phyloP scores from a whole-genome alignment of 306 rosid genomes.

The Elaeagnus macrophylla region DNA sequence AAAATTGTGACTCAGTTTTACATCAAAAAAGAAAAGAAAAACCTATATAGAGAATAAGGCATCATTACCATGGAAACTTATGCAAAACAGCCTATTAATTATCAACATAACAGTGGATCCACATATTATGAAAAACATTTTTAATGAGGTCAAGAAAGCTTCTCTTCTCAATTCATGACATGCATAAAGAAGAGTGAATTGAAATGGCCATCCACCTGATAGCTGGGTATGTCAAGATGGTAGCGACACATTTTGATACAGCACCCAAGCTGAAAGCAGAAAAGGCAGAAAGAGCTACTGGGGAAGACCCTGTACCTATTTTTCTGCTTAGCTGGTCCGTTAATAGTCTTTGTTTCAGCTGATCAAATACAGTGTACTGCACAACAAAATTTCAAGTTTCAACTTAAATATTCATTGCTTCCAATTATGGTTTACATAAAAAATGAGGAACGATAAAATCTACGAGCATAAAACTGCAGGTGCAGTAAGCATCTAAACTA shows the following conservation, averaged over 20 bases:
- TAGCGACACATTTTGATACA: constrained; percentile 80
- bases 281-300: constrained; percentile 74
- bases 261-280: constrained; percentile 83
- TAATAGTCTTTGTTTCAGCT: constrained; percentile 63
- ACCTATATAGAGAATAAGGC: background rate
- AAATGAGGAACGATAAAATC: constrained; percentile 8
- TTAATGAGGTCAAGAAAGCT: background rate
- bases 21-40: too few species aligned
- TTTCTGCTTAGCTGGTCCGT: constrained; percentile 36
- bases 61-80: background rate
- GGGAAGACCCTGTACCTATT: constrained; percentile 45
- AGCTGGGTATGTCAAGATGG: constrained; percentile 93
- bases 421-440: background rate
- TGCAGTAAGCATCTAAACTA: background rate
- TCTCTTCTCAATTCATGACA: background rate
- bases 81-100: too few species aligned
- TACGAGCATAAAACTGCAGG: background rate
- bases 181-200: constrained; percentile 7
- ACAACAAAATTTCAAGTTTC: constrained; percentile 14
- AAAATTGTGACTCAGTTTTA: constrained; percentile 2
- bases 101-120: too few species aligned
- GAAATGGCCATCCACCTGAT: constrained; percentile 57
- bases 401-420: constrained; percentile 12
- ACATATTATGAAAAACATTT: too few species aligned
- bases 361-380: constrained; percentile 87